Evolutionary conservation across 2,329 filamentous ascomycete genomes (phyloP), one percentile per base, ranked within the genome.

Genomic region (Verticillium klebahnii): DNA sequence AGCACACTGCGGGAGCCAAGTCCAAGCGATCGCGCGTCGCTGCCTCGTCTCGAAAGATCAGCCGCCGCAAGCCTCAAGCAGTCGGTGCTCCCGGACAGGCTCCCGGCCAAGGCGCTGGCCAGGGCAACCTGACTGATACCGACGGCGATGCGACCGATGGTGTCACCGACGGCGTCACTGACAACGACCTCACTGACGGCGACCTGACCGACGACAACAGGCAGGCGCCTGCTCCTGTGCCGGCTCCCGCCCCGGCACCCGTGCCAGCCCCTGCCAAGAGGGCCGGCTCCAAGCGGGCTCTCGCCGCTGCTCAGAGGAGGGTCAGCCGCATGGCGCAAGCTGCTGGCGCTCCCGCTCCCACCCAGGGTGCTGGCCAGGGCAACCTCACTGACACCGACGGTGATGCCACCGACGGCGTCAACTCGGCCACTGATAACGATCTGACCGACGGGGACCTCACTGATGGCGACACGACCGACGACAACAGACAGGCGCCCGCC

Each of bases 351-450:
- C 37, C 37, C 15, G 67, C 63, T 23, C 64, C 62, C n/a, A 61
- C 32, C 11, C 61, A 56, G 17, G 67, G 73, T 36, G 45, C 45
- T 5, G 45, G 45, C 12, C 45, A 52, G 19, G 45, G 45, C 19
- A 52, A 52, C 19, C 45, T 52, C 45, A 52, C 45, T 4, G 45
- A 52, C 11, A 52, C 45, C 19, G 45, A 52, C 19, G 19, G 19
- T 14, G 45, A 52, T 9, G n/a, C 19, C 5, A 52, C 45, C 3
- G 45, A 52, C 12, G 45, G 45, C 19, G 45, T 23, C 45, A 25
- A 52, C 45, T 23, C 45, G 45, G 45, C 45, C 19, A 23, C 45
- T 25, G 45, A 52, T n/a, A 52, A 52, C 11, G 45, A 52, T 11
- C n/a, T 25, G 8, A 52, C 45, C 12, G 45, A 52, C 19, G 19